Conservation (phyloP, 371 early-diverging fungal genomes). For the Mortierella sp. region DNA sequence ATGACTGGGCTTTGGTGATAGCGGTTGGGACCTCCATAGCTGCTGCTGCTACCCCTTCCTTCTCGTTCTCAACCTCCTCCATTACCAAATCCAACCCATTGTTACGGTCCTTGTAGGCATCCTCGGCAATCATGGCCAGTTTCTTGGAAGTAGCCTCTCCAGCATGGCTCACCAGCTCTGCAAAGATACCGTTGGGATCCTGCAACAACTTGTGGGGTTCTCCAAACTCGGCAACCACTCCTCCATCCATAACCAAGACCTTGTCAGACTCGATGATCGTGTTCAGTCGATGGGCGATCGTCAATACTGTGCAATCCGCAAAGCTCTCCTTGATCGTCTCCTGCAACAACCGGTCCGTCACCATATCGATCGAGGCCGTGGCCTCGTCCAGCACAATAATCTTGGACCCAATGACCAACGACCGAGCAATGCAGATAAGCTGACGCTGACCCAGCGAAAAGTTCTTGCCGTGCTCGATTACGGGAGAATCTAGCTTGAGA, state of each 20-base stretch:
- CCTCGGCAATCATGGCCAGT: slow-evolving; percentile 51
- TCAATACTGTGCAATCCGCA: slow-evolving; percentile 82
- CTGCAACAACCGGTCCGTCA: slow-evolving; percentile 80
- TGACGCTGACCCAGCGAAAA: slow-evolving; percentile 86
- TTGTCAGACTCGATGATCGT: slow-evolving; percentile 88
- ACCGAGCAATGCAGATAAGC: slow-evolving; percentile 83
- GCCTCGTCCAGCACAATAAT: slow-evolving; percentile 82
- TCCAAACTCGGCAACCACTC: slow-evolving; percentile 82
- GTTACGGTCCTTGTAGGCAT: slow-evolving; percentile 25
- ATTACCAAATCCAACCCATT: slow-evolving; percentile 11
- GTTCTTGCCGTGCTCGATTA: slow-evolving; percentile 70
- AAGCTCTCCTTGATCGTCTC: slow-evolving; percentile 83
- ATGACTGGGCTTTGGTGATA: no score
- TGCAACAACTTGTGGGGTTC: slow-evolving; percentile 68
- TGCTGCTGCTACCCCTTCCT: neutral
- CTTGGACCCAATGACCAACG: slow-evolving; percentile 75
- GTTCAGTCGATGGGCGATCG: slow-evolving; percentile 85
- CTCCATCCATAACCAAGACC: slow-evolving; percentile 84
- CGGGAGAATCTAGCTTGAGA: slow-evolving; percentile 66
- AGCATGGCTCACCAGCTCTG: slow-evolving; percentile 59
- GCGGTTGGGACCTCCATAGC: neutral
- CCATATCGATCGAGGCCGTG: slow-evolving; percentile 70
- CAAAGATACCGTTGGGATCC: slow-evolving; percentile 68
- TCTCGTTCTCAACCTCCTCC: slow-evolving; percentile 28
- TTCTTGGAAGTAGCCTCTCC: slow-evolving; percentile 55